Conservation (phyloP, 2,329 filamentous ascomycete species). For the Chaetomiaceae sp. region DNA sequence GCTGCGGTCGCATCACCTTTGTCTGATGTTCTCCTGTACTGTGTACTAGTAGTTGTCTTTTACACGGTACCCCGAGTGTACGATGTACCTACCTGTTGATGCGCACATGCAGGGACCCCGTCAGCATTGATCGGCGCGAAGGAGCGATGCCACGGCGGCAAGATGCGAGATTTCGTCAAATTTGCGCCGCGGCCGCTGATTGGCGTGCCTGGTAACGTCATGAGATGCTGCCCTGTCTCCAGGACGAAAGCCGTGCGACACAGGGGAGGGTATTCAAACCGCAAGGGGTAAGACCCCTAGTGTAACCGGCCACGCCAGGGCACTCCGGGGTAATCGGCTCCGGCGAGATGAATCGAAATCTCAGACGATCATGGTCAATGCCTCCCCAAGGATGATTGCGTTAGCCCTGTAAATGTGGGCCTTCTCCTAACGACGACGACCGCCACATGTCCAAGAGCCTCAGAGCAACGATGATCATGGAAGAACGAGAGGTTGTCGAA, state of each 20-base stretch:
- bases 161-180: slow-evolving; percentile 16
- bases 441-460: no score
- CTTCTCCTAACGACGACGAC: no score
- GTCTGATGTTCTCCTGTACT: no score
- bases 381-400: not conserved
- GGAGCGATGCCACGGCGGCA: slow-evolving; percentile 3
- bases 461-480: no score
- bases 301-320: not conserved
- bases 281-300: not conserved
- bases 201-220: slow-evolving; percentile 15
- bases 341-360: not conserved
- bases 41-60: no score
- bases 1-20: no score
- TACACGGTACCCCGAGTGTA: no score
- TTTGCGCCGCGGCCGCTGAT: slow-evolving; percentile 13
- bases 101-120: no score
- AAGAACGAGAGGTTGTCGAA: no score
- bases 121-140: not conserved
- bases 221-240: slow-evolving; percentile 7
- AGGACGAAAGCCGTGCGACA: slow-evolving; percentile 8
- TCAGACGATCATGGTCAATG: slow-evolving; percentile 5
- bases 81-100: not conserved
- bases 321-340: slow-evolving; percentile 10
- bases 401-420: slow-evolving; percentile 8
- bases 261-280: not conserved